Conservation (phyloP, 768 basidiomycete genomes). For the Obba rivulosa region DNA sequence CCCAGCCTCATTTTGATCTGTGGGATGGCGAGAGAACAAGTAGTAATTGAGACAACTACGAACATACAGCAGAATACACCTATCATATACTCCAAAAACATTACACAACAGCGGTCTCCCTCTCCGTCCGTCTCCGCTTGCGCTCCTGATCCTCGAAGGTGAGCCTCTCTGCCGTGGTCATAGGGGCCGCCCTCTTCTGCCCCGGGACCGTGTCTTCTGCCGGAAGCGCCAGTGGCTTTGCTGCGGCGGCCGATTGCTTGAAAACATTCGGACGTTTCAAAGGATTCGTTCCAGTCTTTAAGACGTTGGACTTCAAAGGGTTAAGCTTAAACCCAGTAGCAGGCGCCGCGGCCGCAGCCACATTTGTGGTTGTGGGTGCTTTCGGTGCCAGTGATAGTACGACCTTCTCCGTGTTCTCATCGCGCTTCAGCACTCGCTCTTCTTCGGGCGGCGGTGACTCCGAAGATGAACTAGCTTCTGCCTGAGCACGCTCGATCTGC, state of each 20-base stretch:
- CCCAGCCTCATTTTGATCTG: too few relatives aligned
- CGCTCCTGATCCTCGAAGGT: slow-evolving; percentile 90
- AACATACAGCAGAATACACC: slow-evolving; percentile 11
- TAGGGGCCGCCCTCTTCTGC: slow-evolving; percentile 59
- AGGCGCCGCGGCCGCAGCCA: slow-evolving; percentile 24
- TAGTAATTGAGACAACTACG: too few relatives aligned
- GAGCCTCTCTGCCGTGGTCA: slow-evolving; percentile 81
- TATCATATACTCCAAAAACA: slow-evolving; percentile 10
- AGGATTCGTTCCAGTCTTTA: slow-evolving; percentile 54
- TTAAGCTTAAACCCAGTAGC: slow-evolving; percentile 18
- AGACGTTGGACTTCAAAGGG: slow-evolving; percentile 44
- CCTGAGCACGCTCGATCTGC: slow-evolving; percentile 85
- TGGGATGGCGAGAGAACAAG: too few relatives aligned
- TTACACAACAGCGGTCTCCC: slow-evolving; percentile 23
- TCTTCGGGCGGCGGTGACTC: slow-evolving; percentile 25
- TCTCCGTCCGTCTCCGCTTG: slow-evolving; percentile 75
- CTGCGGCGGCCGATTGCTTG: slow-evolving; percentile 42
- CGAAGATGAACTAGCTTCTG: slow-evolving; percentile 33
- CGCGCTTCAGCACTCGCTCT: slow-evolving; percentile 64
- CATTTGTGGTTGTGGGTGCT: slow-evolving; percentile 27
- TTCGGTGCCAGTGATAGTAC: slow-evolving; percentile 69
- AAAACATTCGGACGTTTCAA: slow-evolving; percentile 74
- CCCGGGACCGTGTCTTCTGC: slow-evolving; percentile 37
- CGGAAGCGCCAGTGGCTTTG: slow-evolving; percentile 19
- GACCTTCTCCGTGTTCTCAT: slow-evolving; percentile 68